Base-by-base conservation (phyloP, 306 rosid species). In the Fragaria nilgerrensis region DNA sequence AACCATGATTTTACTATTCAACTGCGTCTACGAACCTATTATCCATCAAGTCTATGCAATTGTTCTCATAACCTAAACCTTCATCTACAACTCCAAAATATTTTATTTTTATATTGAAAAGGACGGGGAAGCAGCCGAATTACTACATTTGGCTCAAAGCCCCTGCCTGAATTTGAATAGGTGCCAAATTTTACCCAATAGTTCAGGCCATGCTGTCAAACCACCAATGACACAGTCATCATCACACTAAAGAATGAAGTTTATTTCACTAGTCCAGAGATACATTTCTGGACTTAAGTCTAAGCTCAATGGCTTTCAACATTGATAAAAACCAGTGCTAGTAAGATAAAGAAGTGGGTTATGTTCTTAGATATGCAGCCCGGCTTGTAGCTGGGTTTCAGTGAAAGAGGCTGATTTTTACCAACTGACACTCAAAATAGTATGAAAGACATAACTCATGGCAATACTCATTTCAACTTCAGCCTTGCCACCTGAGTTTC, bases 1-100 rank as follows among this genome's bases (percentile, higher is more conserved):
- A 52, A 20, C 29, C 77, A 73, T 52, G 37, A 55, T n/a, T 72
- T 32, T 47, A 19, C 47, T 3, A 29, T n/a, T n/a, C 67, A 73
- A 52, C 37, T 15, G 17, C 23, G 2, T 3, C 49, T 71, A 13
- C 7, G 25, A 29, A 11, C 19, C 32, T 32, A 71, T 52, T 39
- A 14, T 36, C 15, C 22, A 14, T 14, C 11, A 2, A 29, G 39
- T 27, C 68, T 36, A 37, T 36, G 37, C 15, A 36, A 36, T 37
- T 36, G 47, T 19, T 37, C 14, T 36, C 48, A 36, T 17, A 66
- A 36, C 16, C 70, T 2, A 41, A 53, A 34, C 39, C 15, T 73
- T 56, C 22, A n/a, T 34, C 32, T 34, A 72, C 49, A 73, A 55
- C 63, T 52, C 13, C 67, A 13, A 73, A 12, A 55, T 45, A 55